Evolutionary conservation across 2,329 filamentous ascomycete genomes (phyloP).

Genomic region (Pyrenophora teres): DNA sequence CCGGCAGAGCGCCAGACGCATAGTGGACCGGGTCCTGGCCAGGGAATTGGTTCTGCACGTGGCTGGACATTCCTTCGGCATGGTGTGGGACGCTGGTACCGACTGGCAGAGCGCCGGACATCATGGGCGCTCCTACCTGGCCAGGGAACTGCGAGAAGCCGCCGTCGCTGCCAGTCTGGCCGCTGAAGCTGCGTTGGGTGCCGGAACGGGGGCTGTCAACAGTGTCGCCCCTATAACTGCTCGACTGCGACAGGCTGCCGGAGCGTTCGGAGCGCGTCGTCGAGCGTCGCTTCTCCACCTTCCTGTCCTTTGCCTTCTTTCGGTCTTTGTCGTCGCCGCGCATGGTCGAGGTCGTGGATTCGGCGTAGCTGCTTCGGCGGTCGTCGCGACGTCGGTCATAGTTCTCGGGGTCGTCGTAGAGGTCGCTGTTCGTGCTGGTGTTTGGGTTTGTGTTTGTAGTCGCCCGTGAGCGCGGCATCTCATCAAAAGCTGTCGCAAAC

Average conservation of each 20-base stretch:
- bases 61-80: conserved; percentile 47
- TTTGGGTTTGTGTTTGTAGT: neutral
- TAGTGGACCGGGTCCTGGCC: conserved; percentile 58
- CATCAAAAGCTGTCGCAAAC: conserved; percentile 48
- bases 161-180: conserved; percentile 36
- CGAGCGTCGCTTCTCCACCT: conserved; percentile 38
- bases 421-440: conserved; percentile 35
- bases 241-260: conserved; percentile 32
- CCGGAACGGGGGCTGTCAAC: conserved; percentile 35
- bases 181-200: conserved; percentile 32
- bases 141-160: conserved; percentile 45
- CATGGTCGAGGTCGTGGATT: conserved; percentile 31
- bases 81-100: conserved; percentile 22
- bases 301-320: conserved; percentile 32
- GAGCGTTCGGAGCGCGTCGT: conserved; percentile 38
- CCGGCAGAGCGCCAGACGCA: conserved; percentile 53
- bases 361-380: conserved; percentile 37
- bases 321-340: conserved; percentile 32
- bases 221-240: conserved; percentile 39
- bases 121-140: conserved; percentile 41
- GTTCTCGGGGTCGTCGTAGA: conserved; percentile 40
- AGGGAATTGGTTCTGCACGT: conserved; percentile 63
- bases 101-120: conserved; percentile 41
- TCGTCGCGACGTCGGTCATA: conserved; percentile 34
- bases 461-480: conserved; percentile 29